Conservation (phyloP, 2,329 filamentous ascomycete genomes). For the Fusarium globosum region DNA sequence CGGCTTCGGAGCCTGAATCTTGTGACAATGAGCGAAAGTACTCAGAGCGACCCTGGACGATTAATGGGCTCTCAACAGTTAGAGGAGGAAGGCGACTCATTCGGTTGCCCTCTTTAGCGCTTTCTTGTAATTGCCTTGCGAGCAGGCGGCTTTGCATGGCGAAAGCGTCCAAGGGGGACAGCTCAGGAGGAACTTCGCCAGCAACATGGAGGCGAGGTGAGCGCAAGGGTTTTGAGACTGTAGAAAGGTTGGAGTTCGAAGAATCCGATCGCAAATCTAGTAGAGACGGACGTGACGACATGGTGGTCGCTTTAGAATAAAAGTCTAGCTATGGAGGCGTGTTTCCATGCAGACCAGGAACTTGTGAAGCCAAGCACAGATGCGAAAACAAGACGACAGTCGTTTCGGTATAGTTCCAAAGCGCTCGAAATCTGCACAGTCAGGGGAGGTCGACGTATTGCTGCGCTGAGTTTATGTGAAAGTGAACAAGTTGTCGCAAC, state of each 20-base stretch:
- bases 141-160: slow-evolving; percentile 90
- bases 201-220: slow-evolving; percentile 83
- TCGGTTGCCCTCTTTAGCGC: slow-evolving; percentile 76
- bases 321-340: slow-evolving; percentile 18
- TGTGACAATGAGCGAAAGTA: slow-evolving; percentile 83
- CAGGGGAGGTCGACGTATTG: neutral
- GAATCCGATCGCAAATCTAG: slow-evolving; percentile 71
- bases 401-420: neutral
- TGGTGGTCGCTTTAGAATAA: slow-evolving; percentile 46
- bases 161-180: slow-evolving; percentile 96
- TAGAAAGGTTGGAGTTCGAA: slow-evolving; percentile 58
- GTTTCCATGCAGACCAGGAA: slow-evolving; percentile 34
- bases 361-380: neutral
- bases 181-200: slow-evolving; percentile 85
- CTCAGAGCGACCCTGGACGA: slow-evolving; percentile 78
- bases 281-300: slow-evolving; percentile 67
- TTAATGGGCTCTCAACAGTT: slow-evolving; percentile 82
- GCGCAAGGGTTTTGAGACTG: slow-evolving; percentile 65
- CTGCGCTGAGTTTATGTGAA: neutral
- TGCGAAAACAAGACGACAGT: neutral
- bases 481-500: slow-evolving; percentile 5
- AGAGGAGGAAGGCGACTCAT: slow-evolving; percentile 88
- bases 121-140: slow-evolving; percentile 86
- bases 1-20: slow-evolving; percentile 64
- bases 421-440: neutral